These are phyloP conservation scores for Forsythia suspensa DNA, from an alignment of 257 asterid species.

Conservation along the genomic window DNA sequence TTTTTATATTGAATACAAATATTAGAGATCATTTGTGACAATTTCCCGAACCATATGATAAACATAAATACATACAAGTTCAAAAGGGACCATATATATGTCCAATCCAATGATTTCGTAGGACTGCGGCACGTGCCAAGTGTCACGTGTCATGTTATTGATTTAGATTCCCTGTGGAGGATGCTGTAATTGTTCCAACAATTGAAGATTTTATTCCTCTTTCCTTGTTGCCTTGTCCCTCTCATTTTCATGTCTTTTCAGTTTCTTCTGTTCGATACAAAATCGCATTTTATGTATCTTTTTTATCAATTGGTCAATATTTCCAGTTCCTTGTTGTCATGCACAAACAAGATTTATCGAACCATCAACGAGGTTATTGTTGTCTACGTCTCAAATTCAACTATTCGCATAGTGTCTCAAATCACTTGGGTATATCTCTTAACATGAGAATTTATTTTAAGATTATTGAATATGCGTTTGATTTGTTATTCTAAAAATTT, in stretches of 20 bases:
- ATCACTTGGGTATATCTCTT: no score
- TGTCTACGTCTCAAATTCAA: background rate
- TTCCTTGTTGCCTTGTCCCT: constrained; percentile 30
- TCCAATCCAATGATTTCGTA: constrained; percentile 28
- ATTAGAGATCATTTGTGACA: no score
- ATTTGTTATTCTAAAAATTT: no score
- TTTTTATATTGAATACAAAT: no score
- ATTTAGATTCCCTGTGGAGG: constrained; percentile 26
- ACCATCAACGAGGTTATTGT: background rate
- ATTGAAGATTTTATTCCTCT: constrained; percentile 38
- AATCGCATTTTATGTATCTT: constrained; percentile 13
- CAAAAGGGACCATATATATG: background rate
- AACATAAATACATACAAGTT: background rate
- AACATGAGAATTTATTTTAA: no score
- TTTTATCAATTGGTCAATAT: constrained; percentile 12
- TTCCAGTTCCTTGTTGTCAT: background rate
- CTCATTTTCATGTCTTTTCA: constrained; percentile 27
- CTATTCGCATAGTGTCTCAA: background rate
- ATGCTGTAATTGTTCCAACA: constrained; percentile 40
- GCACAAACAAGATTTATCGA: constrained; percentile 20
- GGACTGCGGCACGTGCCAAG: constrained; percentile 34
- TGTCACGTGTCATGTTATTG: constrained; percentile 16
- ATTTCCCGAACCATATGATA: no score
- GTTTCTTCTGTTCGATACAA: constrained; percentile 1
- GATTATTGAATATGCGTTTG: no score